These are phyloP conservation scores for Tolypocladium pustulatum DNA, from an alignment of 2,329 filamentous ascomycete genomes.

Conservation along the genomic window DNA sequence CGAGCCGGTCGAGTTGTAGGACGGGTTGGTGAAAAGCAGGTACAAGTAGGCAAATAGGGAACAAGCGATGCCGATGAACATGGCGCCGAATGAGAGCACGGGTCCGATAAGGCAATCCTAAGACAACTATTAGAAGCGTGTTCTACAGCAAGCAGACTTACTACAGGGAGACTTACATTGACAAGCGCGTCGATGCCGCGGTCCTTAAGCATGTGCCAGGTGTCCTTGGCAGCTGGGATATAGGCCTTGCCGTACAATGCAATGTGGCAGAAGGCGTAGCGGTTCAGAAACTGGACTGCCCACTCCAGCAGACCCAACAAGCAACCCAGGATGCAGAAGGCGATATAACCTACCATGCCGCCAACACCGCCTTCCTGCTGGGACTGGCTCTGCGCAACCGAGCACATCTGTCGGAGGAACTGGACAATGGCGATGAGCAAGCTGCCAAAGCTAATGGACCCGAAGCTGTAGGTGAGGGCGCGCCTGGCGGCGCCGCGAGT, in stretches of 20 bases:
- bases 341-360: conserved; percentile 52
- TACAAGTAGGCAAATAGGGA: conserved; percentile 81
- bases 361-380: conserved; percentile 61
- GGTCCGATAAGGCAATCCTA: conserved; percentile 69
- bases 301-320: conserved; percentile 71
- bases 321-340: conserved; percentile 69
- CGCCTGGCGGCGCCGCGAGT: conserved; percentile 77
- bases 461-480: conserved; percentile 82
- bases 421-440: conserved; percentile 82
- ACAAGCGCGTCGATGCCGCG: conserved; percentile 84
- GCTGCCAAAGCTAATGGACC: conserved; percentile 79
- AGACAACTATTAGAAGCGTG: background rate
- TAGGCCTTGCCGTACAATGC: conserved; percentile 88
- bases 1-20: conserved; percentile 57
- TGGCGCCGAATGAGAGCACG: conserved; percentile 64
- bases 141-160: background rate
- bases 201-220: conserved; percentile 84
- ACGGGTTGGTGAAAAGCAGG: conserved; percentile 67
- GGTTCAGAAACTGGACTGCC: conserved; percentile 81
- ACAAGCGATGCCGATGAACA: conserved; percentile 76
- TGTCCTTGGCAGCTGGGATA: conserved; percentile 76
- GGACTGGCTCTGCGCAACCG: conserved; percentile 56
- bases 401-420: conserved; percentile 70
- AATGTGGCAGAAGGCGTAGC: conserved; percentile 88
- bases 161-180: conserved; percentile 37